Conservation (phyloP, 208 protist species). For the Wallacemonas sp. region DNA sequence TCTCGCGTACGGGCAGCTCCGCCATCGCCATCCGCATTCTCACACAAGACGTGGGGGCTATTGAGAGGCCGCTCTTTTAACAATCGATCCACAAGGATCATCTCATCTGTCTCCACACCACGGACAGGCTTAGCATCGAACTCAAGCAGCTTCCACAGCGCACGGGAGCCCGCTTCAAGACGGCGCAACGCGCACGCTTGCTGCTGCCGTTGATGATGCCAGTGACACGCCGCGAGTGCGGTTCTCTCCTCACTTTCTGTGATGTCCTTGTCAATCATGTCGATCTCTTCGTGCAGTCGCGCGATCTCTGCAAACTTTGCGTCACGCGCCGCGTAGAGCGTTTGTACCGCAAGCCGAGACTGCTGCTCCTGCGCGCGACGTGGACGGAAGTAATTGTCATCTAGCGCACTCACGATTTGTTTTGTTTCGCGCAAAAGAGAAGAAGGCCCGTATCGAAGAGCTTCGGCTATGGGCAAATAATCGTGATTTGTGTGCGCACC, state of each 20-base stretch:
- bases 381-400: conserved; percentile 43
- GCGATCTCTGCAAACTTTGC: conserved; percentile 32
- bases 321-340: conserved; percentile 28
- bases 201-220: conserved; percentile 4
- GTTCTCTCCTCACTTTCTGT: not conserved
- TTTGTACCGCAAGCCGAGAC: conserved; percentile 21
- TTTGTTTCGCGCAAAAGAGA: conserved; percentile 41
- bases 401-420: conserved; percentile 25
- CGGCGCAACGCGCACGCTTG: not conserved
- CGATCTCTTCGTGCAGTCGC: conserved; percentile 34
- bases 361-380: conserved; percentile 36
- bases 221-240: conserved; percentile 6
- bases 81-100: not conserved
- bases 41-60: no score
- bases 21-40: no score
- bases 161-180: not conserved
- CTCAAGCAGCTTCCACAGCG: conserved; percentile 21
- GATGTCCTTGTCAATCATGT: not conserved
- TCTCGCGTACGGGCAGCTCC: no score
- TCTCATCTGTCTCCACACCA: conserved; percentile 32
- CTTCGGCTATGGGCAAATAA: conserved; percentile 50
- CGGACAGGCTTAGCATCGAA: conserved; percentile 41
- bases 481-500: conserved; percentile 74
- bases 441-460: conserved; percentile 45
- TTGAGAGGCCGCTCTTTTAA: not conserved